Conservation (phyloP, 176 grass and related monocot species). For the Lolium multiflorum region DNA sequence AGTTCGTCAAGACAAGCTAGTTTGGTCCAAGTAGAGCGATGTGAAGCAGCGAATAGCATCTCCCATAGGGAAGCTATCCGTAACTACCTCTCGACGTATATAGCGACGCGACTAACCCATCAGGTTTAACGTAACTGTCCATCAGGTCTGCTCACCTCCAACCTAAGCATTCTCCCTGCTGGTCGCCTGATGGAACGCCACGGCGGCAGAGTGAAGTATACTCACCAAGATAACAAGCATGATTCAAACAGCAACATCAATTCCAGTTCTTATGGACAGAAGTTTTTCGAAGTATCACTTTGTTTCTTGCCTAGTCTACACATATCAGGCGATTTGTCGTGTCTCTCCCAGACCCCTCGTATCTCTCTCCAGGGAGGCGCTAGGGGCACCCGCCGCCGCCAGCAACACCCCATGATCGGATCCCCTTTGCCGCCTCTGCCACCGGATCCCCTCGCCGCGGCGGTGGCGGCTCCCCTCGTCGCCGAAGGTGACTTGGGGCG, state of each 20-base stretch:
- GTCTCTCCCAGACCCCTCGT: too few species aligned
- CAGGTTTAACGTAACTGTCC: conserved; percentile 40
- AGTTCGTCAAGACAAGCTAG: neutral
- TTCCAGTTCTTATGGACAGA: too few species aligned
- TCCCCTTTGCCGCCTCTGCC: too few species aligned
- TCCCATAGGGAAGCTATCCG: conserved; percentile 1
- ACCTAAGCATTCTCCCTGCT: conserved; percentile 32
- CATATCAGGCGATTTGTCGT: too few species aligned
- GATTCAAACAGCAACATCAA: neutral
- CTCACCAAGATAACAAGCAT: neutral
- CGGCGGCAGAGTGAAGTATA: neutral
- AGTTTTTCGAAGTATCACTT: neutral
- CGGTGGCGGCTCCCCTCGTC: too few species aligned
- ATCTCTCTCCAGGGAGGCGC: too few species aligned
- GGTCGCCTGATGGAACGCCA: conserved; percentile 13
- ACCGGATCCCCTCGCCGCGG: too few species aligned
- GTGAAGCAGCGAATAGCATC: conserved; percentile 8
- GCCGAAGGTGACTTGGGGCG: too few species aligned
- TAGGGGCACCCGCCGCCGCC: too few species aligned
- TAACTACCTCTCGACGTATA: conserved; percentile 18
- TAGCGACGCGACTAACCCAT: neutral
- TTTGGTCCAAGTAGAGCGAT: conserved; percentile 15
- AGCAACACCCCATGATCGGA: too few species aligned
- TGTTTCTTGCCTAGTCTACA: neutral
- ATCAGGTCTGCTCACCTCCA: conserved; percentile 9